phyloP scores from a whole-genome alignment of 768 basidiomycete species.

The Auriscalpium microsporum region DNA sequence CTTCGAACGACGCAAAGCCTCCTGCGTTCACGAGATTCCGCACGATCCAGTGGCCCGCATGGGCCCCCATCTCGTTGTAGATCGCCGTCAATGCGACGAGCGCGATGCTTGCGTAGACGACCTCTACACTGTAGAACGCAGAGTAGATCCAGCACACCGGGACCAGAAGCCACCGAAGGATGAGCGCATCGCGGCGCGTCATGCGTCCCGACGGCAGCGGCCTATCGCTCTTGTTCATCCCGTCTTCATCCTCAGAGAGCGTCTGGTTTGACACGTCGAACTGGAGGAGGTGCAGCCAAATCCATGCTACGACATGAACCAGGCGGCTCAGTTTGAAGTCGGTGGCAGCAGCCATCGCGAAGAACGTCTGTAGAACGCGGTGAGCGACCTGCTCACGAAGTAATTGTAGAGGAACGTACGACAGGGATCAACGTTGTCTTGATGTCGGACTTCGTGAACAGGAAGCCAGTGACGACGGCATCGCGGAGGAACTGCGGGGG shows the following conservation, averaged over 20 bases:
- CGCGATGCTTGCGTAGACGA: conserved; percentile 10
- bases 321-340: conserved; percentile 3
- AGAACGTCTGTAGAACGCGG: conserved; percentile 2
- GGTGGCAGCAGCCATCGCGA: conserved; percentile 14
- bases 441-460: conserved; percentile 21
- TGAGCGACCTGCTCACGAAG: background rate
- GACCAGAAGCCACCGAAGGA: conserved; percentile 23
- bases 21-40: conserved; percentile 29
- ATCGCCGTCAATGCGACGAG: conserved; percentile 13
- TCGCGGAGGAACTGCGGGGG: too few relatives aligned
- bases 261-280: conserved; percentile 25
- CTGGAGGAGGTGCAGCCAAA: conserved; percentile 25
- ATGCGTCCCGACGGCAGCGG: conserved; percentile 27
- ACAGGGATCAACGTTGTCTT: conserved; percentile 18
- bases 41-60: conserved; percentile 23
- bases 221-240: conserved; percentile 23
- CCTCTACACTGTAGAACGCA: conserved; percentile 10
- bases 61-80: conserved; percentile 21
- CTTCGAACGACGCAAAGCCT: conserved; percentile 31
- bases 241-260: conserved; percentile 20
- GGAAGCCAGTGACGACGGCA: background rate
- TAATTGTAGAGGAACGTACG: conserved; percentile 7
- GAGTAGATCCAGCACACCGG: conserved; percentile 20
- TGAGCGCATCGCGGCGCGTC: conserved; percentile 9
- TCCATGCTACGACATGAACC: conserved; percentile 17